Evolutionary conservation across 495 filamentous ascomycete species (phyloP).

Genomic region (Podospora fimiseda): DNA sequence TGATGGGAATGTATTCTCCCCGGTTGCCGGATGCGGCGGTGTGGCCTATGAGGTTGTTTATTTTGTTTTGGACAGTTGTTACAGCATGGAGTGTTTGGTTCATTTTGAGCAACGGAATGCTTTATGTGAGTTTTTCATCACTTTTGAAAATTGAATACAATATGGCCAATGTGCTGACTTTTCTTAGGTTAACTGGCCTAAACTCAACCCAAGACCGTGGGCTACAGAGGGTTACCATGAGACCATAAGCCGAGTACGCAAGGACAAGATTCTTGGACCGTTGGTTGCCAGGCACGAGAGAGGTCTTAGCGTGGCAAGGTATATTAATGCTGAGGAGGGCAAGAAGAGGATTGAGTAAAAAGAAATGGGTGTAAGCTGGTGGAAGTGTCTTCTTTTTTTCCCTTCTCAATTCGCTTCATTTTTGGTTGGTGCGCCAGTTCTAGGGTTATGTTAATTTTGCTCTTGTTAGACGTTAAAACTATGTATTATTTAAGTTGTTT

Average conservation of each 20-base stretch:
- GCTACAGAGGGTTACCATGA: constrained; percentile 87
- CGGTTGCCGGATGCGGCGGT: constrained; percentile 59
- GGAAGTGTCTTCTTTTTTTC: too few species aligned
- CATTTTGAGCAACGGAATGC: constrained; percentile 73
- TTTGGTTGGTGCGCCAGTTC: too few species aligned
- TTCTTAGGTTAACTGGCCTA: constrained; percentile 91
- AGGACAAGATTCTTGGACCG: constrained; percentile 68
- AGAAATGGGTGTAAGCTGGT: not conserved
- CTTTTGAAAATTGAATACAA: not conserved
- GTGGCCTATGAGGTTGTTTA: constrained; percentile 73
- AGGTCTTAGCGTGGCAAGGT: constrained; percentile 67
- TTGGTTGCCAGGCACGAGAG: constrained; percentile 68
- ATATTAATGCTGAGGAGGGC: constrained; percentile 83
- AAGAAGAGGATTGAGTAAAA: constrained; percentile 88
- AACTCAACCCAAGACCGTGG: constrained; percentile 78
- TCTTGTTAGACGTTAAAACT: too few species aligned
- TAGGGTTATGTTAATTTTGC: too few species aligned
- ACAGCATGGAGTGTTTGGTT: constrained; percentile 66
- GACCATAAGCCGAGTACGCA: constrained; percentile 64
- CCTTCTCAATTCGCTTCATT: too few species aligned
- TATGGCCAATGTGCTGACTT: constrained; percentile 1
- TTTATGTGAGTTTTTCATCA: constrained; percentile 64
- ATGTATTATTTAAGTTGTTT: too few species aligned
- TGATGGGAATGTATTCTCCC: constrained; percentile 70
- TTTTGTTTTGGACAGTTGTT: constrained; percentile 65